Conservation (phyloP, 2,329 filamentous ascomycete genomes). For the Xylariaceae sp. region DNA sequence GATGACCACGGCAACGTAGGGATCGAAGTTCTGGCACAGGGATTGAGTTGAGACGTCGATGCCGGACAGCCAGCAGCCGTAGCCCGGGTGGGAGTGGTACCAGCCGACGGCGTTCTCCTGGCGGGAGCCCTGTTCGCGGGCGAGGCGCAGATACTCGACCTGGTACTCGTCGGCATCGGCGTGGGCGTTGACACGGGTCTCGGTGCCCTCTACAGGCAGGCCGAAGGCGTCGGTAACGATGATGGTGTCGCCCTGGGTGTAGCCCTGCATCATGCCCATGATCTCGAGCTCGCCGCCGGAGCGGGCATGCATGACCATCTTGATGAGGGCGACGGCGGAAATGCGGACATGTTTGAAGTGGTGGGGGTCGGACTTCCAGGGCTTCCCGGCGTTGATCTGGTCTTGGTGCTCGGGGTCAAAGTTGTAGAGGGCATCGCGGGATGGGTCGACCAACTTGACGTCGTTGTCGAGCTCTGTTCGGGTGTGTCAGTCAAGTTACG, state of each 20-base stretch:
- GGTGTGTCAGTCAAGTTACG: slow-evolving; percentile 15
- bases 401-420: slow-evolving; percentile 71
- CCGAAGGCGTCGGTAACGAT: slow-evolving; percentile 93
- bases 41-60: slow-evolving; percentile 90
- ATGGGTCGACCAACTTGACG: slow-evolving; percentile 76
- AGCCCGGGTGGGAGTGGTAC: slow-evolving; percentile 97
- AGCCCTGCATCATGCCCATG: slow-evolving; percentile 98
- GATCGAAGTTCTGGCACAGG: slow-evolving; percentile 83
- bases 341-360: slow-evolving; percentile 94
- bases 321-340: slow-evolving; percentile 87
- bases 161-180: slow-evolving; percentile 97
- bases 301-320: slow-evolving; percentile 99
- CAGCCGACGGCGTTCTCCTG: slow-evolving; percentile 93
- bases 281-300: slow-evolving; percentile 88
- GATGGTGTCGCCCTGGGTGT: slow-evolving; percentile 78
- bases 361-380: slow-evolving; percentile 75
- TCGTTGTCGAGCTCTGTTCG: slow-evolving; percentile 79
- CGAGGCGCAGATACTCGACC: slow-evolving; percentile 74
- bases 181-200: slow-evolving; percentile 94
- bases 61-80: slow-evolving; percentile 95
- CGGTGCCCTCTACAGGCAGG: slow-evolving; percentile 94
- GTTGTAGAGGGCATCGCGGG: slow-evolving; percentile 85
- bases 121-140: slow-evolving; percentile 66
- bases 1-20: slow-evolving; percentile 92
- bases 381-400: slow-evolving; percentile 57